Evolutionary conservation across 2,329 filamentous ascomycete species (phyloP).

Genomic region (Fusarium compactum): DNA sequence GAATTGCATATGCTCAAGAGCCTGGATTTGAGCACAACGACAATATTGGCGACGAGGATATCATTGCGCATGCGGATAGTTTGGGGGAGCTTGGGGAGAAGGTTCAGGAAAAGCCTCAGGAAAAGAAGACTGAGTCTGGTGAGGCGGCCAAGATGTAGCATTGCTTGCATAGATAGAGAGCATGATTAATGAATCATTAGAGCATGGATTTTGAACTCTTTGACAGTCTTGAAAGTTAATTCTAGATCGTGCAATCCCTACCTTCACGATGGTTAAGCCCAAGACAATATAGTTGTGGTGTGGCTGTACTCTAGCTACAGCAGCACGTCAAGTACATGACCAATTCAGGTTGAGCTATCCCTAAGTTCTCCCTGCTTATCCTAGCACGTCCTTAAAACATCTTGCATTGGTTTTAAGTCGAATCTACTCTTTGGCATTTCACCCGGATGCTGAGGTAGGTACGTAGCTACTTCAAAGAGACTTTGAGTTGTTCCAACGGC

Average conservation of each 20-base stretch:
- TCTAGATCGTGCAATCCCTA: background rate
- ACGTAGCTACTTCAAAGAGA: background rate
- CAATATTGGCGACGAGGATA: slow-evolving; percentile 64
- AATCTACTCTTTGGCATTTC: background rate
- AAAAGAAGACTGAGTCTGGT: slow-evolving; percentile 47
- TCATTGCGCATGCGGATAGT: slow-evolving; percentile 61
- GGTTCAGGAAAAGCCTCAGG: slow-evolving; percentile 43
- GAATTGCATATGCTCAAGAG: slow-evolving; percentile 83
- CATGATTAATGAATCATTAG: background rate
- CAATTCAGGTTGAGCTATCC: too few species aligned
- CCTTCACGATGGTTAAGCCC: background rate
- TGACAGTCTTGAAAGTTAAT: background rate
- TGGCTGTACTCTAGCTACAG: background rate
- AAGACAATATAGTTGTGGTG: background rate
- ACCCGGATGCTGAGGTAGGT: background rate
- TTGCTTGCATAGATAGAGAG: background rate
- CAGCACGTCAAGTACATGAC: background rate
- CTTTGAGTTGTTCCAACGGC: background rate
- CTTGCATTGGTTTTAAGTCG: background rate
- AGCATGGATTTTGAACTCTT: background rate
- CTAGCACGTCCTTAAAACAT: background rate
- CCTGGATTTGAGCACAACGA: slow-evolving; percentile 83
- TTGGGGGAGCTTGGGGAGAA: slow-evolving; percentile 62
- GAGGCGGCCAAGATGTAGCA: slow-evolving; percentile 52
- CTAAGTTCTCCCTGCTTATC: background rate